Base-by-base conservation (phyloP, 2,329 filamentous ascomycete species). In the Penicillium sp. region DNA sequence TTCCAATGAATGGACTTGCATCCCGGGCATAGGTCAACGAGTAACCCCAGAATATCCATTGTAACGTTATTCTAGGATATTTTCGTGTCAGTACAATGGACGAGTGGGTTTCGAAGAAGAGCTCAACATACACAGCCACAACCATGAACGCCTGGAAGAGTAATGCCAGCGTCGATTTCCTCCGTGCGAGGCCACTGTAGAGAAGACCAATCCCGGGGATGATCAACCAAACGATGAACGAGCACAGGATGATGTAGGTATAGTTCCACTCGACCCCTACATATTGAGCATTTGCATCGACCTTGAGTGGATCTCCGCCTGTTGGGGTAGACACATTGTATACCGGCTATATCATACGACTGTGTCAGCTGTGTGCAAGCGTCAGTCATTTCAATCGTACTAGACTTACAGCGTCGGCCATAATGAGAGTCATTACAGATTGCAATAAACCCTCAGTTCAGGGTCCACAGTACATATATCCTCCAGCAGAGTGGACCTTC, bases 31-130 rank as follows among this genome's bases (percentile, higher is more conserved):
- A 88, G 24, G 85, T 80, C 8, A 88, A 74, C 0, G 81, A 82
- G 71, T 86, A 88, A 2, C 85, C 85, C 82, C 81, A 87, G 69
- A 87, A 87, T 71, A 86, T 82, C 80, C 82, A 85, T 63, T 77
- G 74, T 31, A 76, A 82, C 2, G 77, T 73, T 13, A 70, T 76
- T n/a, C 68, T 69, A 45, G 8, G 11, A 29, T 37, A n/a, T 34
- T 42, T 26, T 5, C n/a, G 16, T 6, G 14, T 43, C 14, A 60
- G 22, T 5, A 6, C 24, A 5, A 35, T 13, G n/a, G 14, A 31
- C 16, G 5, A 16, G 29, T 14, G 20, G 24, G 13, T 2, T 29
- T 20, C 26, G 20, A 16, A 18, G 35, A 20, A 13, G 26, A 29
- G 8, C 4, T 40, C n/a, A 35, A 59, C 69, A 73, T 45, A 78